Conservation (phyloP, 495 filamentous ascomycete genomes). For the Amniculicola lignicola region DNA sequence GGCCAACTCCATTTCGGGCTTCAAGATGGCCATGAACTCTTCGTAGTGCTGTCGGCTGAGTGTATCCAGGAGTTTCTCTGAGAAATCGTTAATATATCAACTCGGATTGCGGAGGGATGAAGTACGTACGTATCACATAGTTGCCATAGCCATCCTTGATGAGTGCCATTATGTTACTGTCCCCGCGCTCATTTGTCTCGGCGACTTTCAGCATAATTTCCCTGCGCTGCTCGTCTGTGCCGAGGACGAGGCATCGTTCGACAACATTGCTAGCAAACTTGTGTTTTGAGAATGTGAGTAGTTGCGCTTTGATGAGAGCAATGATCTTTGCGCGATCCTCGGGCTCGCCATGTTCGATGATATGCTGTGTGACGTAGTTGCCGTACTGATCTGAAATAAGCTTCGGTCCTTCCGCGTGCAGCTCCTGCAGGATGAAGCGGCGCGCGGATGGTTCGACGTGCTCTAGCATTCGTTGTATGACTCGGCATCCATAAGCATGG, state of each 20-base stretch:
- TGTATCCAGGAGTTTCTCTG: constrained; percentile 76
- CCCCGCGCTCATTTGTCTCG: constrained; percentile 57
- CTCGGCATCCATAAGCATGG: constrained; percentile 86
- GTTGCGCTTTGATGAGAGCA: constrained; percentile 63
- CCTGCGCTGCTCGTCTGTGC: constrained; percentile 62
- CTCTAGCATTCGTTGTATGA: constrained; percentile 91
- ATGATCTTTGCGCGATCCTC: constrained; percentile 75
- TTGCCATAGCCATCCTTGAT: constrained; percentile 94
- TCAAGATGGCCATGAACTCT: constrained; percentile 67
- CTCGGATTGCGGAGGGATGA: not conserved
- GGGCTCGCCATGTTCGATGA: constrained; percentile 77
- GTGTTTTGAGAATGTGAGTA: constrained; percentile 80
- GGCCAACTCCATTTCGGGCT: constrained; percentile 65
- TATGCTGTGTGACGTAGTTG: constrained; percentile 95
- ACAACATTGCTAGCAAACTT: constrained; percentile 98
- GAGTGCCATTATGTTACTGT: constrained; percentile 65
- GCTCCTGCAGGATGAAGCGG: constrained; percentile 68
- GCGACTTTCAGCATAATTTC: constrained; percentile 69
- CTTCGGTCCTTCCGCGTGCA: constrained; percentile 65
- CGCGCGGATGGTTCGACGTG: constrained; percentile 72
- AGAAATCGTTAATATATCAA: constrained; percentile 44
- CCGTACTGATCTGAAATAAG: constrained; percentile 89
- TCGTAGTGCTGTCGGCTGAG: constrained; percentile 64
- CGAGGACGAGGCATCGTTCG: constrained; percentile 83
- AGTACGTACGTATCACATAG: constrained; percentile 86